A percentile compares a stretch with the other conserved stretches of the same genome.
Conservation (phyloP, 2,329 filamentous ascomycete genomes). For the Magnaporthiopsis rhizophila region DNA sequence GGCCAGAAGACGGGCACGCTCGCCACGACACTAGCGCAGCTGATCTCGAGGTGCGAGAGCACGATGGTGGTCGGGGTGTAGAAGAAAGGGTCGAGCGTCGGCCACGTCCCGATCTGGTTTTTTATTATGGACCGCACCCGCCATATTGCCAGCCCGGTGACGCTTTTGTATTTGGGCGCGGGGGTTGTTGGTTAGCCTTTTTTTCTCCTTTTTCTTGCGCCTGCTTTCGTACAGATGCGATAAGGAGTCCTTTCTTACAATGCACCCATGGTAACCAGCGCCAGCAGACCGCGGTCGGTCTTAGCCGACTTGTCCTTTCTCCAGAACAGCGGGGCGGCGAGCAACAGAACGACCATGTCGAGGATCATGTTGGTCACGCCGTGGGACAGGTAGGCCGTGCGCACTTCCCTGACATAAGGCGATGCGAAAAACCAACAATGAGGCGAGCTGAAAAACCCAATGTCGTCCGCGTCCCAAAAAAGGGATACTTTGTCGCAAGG, state of each 20-base stretch:
- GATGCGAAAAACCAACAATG: conserved; percentile 14
- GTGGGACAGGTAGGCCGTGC: conserved; percentile 25
- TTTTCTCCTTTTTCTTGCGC: too few species aligned
- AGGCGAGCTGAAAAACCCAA: not conserved
- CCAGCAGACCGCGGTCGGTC: conserved; percentile 21
- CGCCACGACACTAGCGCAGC: conserved; percentile 19
- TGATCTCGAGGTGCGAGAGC: conserved; percentile 19
- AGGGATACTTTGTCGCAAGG: conserved; percentile 15
- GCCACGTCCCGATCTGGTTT: conserved; percentile 14
- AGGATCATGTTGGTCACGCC: conserved; percentile 25
- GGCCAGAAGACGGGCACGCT: conserved; percentile 23
- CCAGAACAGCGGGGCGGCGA: conserved; percentile 26
- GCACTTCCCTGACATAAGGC: conserved; percentile 15
- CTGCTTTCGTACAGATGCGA: not conserved
- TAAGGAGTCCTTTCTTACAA: conserved; percentile 14
- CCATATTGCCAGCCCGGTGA: conserved; percentile 16
- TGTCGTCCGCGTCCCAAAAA: conserved; percentile 13
- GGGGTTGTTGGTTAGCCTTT: too few species aligned
- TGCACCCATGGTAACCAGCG: conserved; percentile 22
- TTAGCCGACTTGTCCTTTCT: conserved; percentile 13
- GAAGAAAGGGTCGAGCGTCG: conserved; percentile 19
- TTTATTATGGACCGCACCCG: conserved; percentile 16
- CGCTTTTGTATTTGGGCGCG: conserved; percentile 7
- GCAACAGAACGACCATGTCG: conserved; percentile 22
- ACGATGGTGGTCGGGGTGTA: conserved; percentile 18